These are phyloP conservation scores for Psilocybe subaeruginosa DNA, from an alignment of 768 basidiomycete species.

Conservation along the genomic window DNA sequence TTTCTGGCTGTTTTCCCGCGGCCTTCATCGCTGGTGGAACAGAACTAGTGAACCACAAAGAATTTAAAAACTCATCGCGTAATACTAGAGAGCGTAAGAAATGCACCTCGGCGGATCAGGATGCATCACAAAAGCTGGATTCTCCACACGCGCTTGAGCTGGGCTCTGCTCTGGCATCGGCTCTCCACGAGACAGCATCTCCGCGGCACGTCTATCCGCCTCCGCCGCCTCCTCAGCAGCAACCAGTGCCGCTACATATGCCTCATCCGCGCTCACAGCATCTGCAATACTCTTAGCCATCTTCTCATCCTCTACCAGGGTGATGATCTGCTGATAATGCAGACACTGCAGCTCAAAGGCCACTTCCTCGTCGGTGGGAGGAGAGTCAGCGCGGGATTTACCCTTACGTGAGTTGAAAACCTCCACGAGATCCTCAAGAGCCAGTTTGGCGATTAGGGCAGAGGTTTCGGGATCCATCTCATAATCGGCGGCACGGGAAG, in stretches of 20 bases:
- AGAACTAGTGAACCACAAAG: not conserved
- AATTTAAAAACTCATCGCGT: no score
- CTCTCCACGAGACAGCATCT: not conserved
- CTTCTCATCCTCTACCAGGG: conserved; percentile 29
- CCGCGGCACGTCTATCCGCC: conserved; percentile 36
- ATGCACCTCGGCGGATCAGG: not conserved
- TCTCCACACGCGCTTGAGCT: not conserved
- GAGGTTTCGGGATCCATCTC: conserved; percentile 34
- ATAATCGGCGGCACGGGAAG: conserved; percentile 1
- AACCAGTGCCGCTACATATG: conserved; percentile 25
- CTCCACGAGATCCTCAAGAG: conserved; percentile 39
- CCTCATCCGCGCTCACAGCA: conserved; percentile 33
- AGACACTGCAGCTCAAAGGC: conserved; percentile 41
- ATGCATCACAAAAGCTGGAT: not conserved
- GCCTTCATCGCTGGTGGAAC: not conserved
- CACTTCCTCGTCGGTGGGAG: conserved; percentile 39
- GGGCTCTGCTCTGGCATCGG: not conserved
- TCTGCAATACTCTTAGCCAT: conserved; percentile 40
- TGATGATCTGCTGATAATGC: conserved; percentile 26
- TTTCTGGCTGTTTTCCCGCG: not conserved
- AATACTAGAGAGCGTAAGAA: not conserved
- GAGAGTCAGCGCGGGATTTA: conserved; percentile 27
- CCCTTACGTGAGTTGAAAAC: conserved; percentile 32
- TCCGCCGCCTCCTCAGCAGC: conserved; percentile 31
- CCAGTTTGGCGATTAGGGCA: conserved; percentile 36